phyloP scores from a whole-genome alignment of 169 alveolate genomes.

The Plasmodium vinckei region DNA sequence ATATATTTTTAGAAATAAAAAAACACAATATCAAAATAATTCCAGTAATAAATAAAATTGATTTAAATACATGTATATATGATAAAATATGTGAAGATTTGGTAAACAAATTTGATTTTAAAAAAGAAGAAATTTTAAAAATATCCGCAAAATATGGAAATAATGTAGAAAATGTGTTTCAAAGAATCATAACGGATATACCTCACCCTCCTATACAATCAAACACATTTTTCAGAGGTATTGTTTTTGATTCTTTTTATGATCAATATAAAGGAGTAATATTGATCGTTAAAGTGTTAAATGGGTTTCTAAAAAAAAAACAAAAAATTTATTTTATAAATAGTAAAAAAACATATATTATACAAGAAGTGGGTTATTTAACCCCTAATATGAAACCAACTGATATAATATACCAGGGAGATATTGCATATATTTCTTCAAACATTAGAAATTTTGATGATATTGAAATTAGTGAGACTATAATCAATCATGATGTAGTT shows the following conservation, averaged over 20 bases:
- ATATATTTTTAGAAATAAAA: conserved; percentile 90
- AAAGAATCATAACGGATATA: conserved; percentile 84
- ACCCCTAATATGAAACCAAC: conserved; percentile 80
- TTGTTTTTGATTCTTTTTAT: conserved; percentile 93
- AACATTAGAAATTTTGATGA: conserved; percentile 69
- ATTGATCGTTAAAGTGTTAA: conserved; percentile 86
- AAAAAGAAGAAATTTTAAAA: conserved; percentile 87
- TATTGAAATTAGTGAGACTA: conserved; percentile 39
- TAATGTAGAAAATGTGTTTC: conserved; percentile 88
- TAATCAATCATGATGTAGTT: conserved; percentile 18
- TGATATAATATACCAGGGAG: conserved; percentile 74
- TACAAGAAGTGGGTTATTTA: conserved; percentile 84
- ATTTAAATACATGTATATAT: conserved; percentile 84
- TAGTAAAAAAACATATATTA: conserved; percentile 69
- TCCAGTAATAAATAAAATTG: conserved; percentile 95
- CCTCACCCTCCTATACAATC: conserved; percentile 88
- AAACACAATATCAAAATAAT: conserved; percentile 91
- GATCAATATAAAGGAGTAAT: conserved; percentile 93
- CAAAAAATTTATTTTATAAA: conserved; percentile 80
- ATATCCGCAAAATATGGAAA: conserved; percentile 93
- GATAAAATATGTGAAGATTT: conserved; percentile 79
- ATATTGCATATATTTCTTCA: conserved; percentile 59
- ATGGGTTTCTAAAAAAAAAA: conserved; percentile 80
- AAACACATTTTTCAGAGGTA: conserved; percentile 88
- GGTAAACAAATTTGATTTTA: conserved; percentile 77